phyloP scores from a whole-genome alignment of 108 stramenopile genomes.

The Chaetoceros tenuissimus region DNA sequence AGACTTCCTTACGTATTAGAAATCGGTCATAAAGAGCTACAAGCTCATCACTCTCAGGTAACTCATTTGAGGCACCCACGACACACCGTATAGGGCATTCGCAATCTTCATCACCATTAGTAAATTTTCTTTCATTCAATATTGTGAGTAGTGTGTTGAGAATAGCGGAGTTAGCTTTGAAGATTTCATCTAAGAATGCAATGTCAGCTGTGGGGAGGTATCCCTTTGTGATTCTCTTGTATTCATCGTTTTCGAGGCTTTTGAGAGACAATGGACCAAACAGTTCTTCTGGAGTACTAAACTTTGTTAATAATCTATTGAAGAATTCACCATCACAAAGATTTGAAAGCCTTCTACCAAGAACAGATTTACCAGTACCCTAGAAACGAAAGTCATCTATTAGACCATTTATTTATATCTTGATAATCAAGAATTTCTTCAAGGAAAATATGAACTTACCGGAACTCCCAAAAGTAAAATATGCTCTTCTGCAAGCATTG shows the following conservation, averaged over 20 bases:
- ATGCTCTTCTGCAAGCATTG: conserved; percentile 56
- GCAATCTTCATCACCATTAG: conserved; percentile 46
- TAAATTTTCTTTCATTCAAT: conserved; percentile 67
- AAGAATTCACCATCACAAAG: conserved; percentile 63
- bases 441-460: too few species aligned
- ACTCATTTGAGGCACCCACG: conserved; percentile 69
- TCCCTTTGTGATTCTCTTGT: conserved; percentile 49
- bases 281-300: conserved; percentile 73
- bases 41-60: conserved; percentile 65
- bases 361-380: conserved; percentile 40
- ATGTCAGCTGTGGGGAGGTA: conserved; percentile 54
- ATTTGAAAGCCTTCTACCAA: conserved; percentile 45
- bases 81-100: conserved; percentile 66
- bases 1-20: conserved; percentile 52
- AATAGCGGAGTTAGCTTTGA: conserved; percentile 72
- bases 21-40: conserved; percentile 71
- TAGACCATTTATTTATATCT: too few species aligned
- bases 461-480: conserved; percentile 49
- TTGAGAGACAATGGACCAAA: conserved; percentile 53
- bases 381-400: too few species aligned
- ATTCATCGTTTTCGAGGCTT: conserved; percentile 63
- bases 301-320: conserved; percentile 58
- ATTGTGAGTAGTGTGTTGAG: conserved; percentile 72
- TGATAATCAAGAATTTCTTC: not conserved
- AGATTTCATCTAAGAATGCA: conserved; percentile 65